Evolutionary conservation across 257 asterid genomes (phyloP).

Genomic region (Solanum bulbocastanum): DNA sequence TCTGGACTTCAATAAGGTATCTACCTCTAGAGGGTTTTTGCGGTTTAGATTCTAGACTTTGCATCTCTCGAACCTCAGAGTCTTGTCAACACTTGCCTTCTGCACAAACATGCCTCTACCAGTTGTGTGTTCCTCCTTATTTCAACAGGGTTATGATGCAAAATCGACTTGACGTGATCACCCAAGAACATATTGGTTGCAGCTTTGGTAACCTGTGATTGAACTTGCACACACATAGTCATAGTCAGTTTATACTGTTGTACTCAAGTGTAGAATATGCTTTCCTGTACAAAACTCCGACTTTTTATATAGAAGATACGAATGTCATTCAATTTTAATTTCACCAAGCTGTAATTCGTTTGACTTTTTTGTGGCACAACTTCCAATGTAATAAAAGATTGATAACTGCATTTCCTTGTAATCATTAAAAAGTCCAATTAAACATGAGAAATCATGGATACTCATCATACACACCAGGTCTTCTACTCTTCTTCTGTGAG

Average conservation of each 20-base stretch:
- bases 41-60: conserved; percentile 69
- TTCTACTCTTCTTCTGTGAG: too few species aligned
- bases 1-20: too few species aligned
- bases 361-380: too few species aligned
- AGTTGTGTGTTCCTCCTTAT: conserved; percentile 67
- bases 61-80: conserved; percentile 42
- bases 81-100: conserved; percentile 61
- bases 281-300: too few species aligned
- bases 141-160: conserved; percentile 28
- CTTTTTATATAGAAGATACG: too few species aligned
- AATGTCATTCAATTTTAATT: too few species aligned
- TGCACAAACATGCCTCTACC: conserved; percentile 84
- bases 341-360: too few species aligned
- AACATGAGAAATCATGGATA: not conserved
- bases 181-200: conserved; percentile 87
- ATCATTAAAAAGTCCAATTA: not conserved
- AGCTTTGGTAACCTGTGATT: conserved; percentile 83
- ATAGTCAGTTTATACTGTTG: not conserved
- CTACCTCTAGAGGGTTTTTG: conserved; percentile 37
- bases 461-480: too few species aligned
- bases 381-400: not conserved
- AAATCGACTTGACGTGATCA: conserved; percentile 44
- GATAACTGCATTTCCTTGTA: not conserved
- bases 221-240: too few species aligned
- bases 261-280: not conserved